A percentile compares a stretch with the other conserved stretches of the same genome.
These are phyloP conservation scores for Ananas comosus DNA, from an alignment of 176 grass and related monocot genomes.

Conservation along the genomic window DNA sequence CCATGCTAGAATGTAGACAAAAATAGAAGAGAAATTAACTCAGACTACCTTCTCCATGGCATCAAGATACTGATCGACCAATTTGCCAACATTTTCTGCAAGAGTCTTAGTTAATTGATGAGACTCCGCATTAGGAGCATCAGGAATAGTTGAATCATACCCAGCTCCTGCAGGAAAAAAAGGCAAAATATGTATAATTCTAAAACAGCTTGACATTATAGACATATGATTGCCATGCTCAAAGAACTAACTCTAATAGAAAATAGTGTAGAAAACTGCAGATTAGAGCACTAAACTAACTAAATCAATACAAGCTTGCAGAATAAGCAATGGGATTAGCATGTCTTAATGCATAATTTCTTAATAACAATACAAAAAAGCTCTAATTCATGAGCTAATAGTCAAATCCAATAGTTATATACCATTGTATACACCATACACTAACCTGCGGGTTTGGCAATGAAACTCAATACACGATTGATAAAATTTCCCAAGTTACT, in stretches of 20 bases:
- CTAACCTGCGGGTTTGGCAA: constrained; percentile 78
- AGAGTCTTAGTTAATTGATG: constrained; percentile 46
- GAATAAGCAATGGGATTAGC: neutral
- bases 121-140: constrained; percentile 41
- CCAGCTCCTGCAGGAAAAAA: constrained; percentile 45
- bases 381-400: neutral
- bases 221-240: neutral
- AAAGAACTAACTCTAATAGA: neutral
- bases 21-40: constrained; percentile 9
- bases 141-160: constrained; percentile 62
- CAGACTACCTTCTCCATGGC: constrained; percentile 76
- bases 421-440: neutral
- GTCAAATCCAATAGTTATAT: neutral
- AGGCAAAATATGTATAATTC: neutral
- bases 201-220: neutral
- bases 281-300: neutral
- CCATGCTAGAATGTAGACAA: neutral
- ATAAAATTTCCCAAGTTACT: constrained; percentile 92
- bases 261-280: no score
- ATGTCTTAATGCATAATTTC: neutral
- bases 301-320: neutral
- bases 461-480: constrained; percentile 85
- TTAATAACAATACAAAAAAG: neutral
- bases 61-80: constrained; percentile 81
- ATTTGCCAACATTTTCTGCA: constrained; percentile 62